Base-by-base conservation (phyloP, 345 rosid species). In the Salix suchowensis region DNA sequence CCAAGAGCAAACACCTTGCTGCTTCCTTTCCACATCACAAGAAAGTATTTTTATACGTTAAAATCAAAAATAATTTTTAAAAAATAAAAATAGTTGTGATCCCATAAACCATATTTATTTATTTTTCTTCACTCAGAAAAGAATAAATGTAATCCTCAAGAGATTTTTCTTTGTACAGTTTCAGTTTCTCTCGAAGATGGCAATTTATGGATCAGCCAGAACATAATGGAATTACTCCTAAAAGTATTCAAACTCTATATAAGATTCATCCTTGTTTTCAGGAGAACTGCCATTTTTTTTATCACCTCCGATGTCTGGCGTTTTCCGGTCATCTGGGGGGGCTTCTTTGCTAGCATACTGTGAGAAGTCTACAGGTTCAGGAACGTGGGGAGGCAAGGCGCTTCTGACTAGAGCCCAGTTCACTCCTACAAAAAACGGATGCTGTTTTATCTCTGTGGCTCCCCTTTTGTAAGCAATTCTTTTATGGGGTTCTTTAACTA, bases 401-500 rank as follows among this genome's bases (percentile, higher is more conserved):
- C 97, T 80, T 71, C 98, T 85, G 1, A 94, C 95, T 0, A 94
- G 78, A 34, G 98, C 98, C 98, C 97, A 94, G 42, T 91, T 92
- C 30, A 92, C 90, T 11, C 98, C 97, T 73, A 91, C 94, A 65
- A 94, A 94, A 73, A 94, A 94, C 0, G 97, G 94, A 66, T 92
- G 97, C 55, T 94, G 98, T 70, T 92, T 94, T 4, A 94, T 91
- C 79, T 94, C 97, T 2, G 98, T 94, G 21, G 97, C 98, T 2
- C 97, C 98, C 71, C 97, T 86, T 81, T 85, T 91, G 64, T 89
- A 90, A 4, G 97, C 95, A 30, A 94, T 89, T 13, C 97, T 78
- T 67, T 92, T 94, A 9, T 90, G 90, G 1, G 97, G 98, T 46
- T 94, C 98, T 66, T 94, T 92, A 0, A 91, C 89, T 23, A 94